Evolutionary conservation across 1,284 basidiomycete species (phyloP), one percentile per base, ranked within the genome.

Genomic region (Rhodofomes roseus): DNA sequence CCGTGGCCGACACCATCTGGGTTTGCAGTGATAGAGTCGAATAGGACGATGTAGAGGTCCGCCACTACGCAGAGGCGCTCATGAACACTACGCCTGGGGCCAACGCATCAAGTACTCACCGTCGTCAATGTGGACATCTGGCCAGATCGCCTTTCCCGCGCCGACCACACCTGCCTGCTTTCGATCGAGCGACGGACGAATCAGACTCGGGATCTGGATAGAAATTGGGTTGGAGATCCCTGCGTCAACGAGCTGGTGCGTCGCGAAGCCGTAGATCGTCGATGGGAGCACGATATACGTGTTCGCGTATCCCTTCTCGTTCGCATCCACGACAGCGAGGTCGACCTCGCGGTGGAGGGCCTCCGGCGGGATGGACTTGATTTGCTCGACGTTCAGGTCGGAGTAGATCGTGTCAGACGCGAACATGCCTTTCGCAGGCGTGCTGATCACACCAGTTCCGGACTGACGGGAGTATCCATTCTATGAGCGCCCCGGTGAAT

Each of bases 271-370:
- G 53, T 74, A 81, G 59, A 81, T 76, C 0, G 70, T 77, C 1
- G 74, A 68, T 9, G 79, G 80, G 22, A 74, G 55, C 43, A 80
- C 64, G 44, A 80, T 70, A 60, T 78, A 74, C 0, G 75, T 69
- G 52, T 66, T 70, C 11, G 68, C 69, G 55, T 78, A 80, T 11
- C 77, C 77, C 65, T 73, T 62, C 39, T 70, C 60, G 57, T 75
- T 70, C 2, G 77, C 77, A 7, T 71, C 65, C 9, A 77, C 67
- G 50, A 74, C 60, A 2, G 59, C 55, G 11, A 73, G 60, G 31
- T 76, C 73, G 23, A 74, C 68, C 40, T 72, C 65, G 44, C 76
- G 71, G 61, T 78, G 76, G 0, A 68, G 58, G 25, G 70, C 73
- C n/a, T 69, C 70, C 20, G 55, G 58, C 16, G 74, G 68, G 36